These are phyloP conservation scores for Suillus decipiens DNA, from an alignment of 768 basidiomycete species.

Conservation along the genomic window DNA sequence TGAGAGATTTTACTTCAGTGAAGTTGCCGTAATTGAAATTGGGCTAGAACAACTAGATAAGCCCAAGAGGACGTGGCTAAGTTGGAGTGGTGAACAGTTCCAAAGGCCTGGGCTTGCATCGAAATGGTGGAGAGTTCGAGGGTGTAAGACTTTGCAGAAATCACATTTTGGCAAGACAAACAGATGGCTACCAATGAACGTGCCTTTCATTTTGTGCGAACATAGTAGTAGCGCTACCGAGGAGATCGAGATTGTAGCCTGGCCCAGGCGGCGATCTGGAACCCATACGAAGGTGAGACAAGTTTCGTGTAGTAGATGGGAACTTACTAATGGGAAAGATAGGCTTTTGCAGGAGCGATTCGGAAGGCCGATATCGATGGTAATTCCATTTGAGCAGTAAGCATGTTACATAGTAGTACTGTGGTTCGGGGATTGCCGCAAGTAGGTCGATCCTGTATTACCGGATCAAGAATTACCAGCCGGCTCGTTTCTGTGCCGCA, in stretches of 20 bases:
- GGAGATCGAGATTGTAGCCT: background rate
- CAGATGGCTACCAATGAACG: background rate
- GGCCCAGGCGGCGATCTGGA: background rate
- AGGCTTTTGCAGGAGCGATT: background rate
- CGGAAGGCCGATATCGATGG: background rate
- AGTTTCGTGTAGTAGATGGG: background rate
- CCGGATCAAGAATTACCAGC: background rate
- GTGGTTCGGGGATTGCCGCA: background rate
- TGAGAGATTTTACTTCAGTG: background rate
- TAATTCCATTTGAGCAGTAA: background rate
- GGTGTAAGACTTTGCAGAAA: background rate
- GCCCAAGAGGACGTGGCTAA: background rate
- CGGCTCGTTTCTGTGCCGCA: background rate
- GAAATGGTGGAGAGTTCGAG: background rate
- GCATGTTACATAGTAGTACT: too few species aligned
- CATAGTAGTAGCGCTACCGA: background rate
- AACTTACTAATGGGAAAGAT: background rate
- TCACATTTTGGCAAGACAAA: background rate
- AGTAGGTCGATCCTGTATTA: background rate
- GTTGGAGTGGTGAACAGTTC: background rate
- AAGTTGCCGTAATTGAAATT: background rate
- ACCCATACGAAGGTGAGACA: background rate
- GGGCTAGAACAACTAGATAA: background rate
- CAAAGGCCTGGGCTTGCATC: background rate
- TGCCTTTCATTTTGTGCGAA: slow-evolving; percentile 1